These are phyloP conservation scores for Chlorella sorokiniana DNA, from an alignment of 139 green algal genomes.

Conservation along the genomic window DNA sequence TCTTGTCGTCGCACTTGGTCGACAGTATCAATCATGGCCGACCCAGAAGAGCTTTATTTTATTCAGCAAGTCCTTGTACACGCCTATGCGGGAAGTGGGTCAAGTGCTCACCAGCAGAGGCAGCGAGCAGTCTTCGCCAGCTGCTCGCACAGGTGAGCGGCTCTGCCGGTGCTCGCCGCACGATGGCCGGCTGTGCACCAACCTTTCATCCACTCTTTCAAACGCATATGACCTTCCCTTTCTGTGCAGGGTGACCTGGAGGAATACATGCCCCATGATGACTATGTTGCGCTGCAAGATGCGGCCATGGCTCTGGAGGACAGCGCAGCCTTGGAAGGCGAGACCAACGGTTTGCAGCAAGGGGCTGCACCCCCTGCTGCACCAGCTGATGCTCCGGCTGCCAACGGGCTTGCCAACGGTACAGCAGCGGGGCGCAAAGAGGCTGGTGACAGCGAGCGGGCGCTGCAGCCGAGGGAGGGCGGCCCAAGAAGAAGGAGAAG, in stretches of 20 bases:
- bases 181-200: not conserved
- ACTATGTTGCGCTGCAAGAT: not conserved
- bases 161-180: not conserved
- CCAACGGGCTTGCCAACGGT: not conserved
- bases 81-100: not conserved
- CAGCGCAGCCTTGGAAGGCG: not conserved
- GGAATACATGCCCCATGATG: not conserved
- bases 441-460: not conserved
- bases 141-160: constrained; percentile 7
- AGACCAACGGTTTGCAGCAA: not conserved
- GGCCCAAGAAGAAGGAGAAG: not conserved
- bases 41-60: not conserved
- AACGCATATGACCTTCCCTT: not conserved
- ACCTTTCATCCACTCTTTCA: too few species aligned
- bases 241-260: not conserved
- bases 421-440: not conserved
- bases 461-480: not conserved
- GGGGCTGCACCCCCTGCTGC: not conserved
- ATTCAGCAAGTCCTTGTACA: not conserved
- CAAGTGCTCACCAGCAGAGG: not conserved
- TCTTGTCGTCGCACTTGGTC: too few species aligned
- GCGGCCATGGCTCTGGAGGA: constrained; percentile 11
- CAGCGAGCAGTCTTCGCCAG: not conserved
- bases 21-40: not conserved
- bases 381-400: not conserved